Base-by-base conservation (phyloP, 2,329 filamentous ascomycete genomes). In the Davidsoniella neocaledoniae region DNA sequence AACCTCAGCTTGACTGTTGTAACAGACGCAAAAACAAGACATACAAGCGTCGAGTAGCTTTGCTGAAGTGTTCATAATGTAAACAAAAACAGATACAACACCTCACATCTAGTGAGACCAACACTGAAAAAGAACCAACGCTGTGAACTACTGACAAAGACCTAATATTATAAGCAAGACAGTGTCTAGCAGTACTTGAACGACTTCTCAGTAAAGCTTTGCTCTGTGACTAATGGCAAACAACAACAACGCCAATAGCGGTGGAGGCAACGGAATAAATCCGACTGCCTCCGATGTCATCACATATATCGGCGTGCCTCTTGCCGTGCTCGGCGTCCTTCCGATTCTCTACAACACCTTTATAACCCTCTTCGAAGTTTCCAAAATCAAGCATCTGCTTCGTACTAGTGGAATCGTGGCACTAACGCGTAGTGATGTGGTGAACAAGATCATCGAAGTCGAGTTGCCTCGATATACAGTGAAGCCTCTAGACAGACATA, bases 261-360 rank as follows among this genome's bases (percentile, higher is more conserved):
- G 19, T 36, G n/a, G 7, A 10, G 16, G 25, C 19, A 33, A 7
- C 7, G 17, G 16, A 9, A 14, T 14, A 17, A 23, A 36, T 25
- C 9, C 46, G 6, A 29, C 23, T n/a, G 46, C 46, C n/a, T 63
- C 66, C 8, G 68, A 74, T 54, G 69, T 76, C 51, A 74, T 76
- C 60, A 74, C 72, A 21, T 74, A 72, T 51, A 68, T 75, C 38
- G 71, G 72, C 55, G 64, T 80, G 2, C 77, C 77, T 2, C 63
- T 80, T 16, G 76, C 72, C 1, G 68, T 79, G 2, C 61, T 79
- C 2, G 74, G 73, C 41, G 71, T 81, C 19, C 65, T 81, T 5
- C 78, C 78, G 0, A 81, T 81, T 46, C 65, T 82, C 41, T 82
- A 81, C 64, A 82, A 80, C 57, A 79, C 73, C 17, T 64, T 76